Base-by-base conservation (phyloP, 176 grass and related monocot species). In the Thinopyrum elongatum region DNA sequence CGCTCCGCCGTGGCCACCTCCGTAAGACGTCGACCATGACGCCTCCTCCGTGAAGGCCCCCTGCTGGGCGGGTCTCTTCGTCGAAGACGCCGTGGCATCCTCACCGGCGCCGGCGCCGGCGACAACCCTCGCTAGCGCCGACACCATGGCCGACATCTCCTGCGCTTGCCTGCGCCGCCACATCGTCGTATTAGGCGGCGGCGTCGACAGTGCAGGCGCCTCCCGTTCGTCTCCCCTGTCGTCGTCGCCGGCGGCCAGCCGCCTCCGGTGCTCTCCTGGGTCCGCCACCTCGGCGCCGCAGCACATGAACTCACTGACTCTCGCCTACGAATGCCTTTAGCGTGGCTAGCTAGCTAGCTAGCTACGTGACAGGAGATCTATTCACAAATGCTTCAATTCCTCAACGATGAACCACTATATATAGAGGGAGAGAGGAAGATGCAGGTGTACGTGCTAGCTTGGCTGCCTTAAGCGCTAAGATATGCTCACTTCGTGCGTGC, bases 71-170 rank as follows among this genome's bases (percentile, higher is more conserved):
- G 83, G 86, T 65, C 59, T 81, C 84, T 81, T 91, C 3, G 57
- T 21, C 63, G 61, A n/a, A 16, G 36, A 22, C 8, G 28, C 3
- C 47, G n/a, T 78, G 64, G 64, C 41, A 10, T 27, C 72, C 30
- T n/a, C n/a, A n/a, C n/a, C n/a, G n/a, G n/a, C n/a, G n/a, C n/a
- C n/a, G n/a, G n/a, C 26, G 17, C 81, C 70, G 1, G 88, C 65
- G 30, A n/a, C 39, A 58, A 94, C 92, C 81, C 84, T 71, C 13
- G 86, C 55, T 65, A 97, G 83, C 26, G 94, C 88, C 6, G 88
- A 92, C 57, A 94, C 94, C 88, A 97, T 86, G 4, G 90, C 66
- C 7, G 86, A 88, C 55, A 85, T 86, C 87, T 94, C 94, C 59
- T 80, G 82, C 15, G 70, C 80, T 76, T 88, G 92, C 49, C 93